Evolutionary conservation across 305 asterid genomes (phyloP).

Genomic region (Nicotiana rustica): DNA sequence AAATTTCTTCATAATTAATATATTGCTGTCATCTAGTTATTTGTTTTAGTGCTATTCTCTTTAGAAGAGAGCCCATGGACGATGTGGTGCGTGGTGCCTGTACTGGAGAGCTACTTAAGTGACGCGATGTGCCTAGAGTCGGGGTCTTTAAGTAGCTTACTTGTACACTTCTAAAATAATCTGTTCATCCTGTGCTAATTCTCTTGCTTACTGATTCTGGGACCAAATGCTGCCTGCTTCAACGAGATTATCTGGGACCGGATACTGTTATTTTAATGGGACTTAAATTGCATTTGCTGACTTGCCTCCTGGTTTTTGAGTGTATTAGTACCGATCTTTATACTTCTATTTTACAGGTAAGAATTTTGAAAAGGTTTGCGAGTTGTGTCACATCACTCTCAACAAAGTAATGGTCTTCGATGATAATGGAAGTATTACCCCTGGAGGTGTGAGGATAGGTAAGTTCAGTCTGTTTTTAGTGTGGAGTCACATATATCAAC

Average conservation of each 20-base stretch:
- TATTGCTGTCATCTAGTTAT: neutral
- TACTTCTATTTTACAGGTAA: conserved; percentile 56
- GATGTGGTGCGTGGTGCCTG: neutral
- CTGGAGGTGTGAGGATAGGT: conserved; percentile 90
- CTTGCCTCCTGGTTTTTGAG: neutral
- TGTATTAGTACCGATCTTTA: neutral
- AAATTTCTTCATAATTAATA: neutral
- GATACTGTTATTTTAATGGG: neutral
- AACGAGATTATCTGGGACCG: neutral
- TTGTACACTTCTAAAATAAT: neutral
- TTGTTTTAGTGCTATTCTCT: neutral
- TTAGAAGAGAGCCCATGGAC: neutral
- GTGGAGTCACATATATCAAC: neutral
- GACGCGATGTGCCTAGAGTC: neutral
- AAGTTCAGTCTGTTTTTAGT: conserved; percentile 36
- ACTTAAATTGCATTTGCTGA: neutral
- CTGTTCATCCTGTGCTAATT: neutral
- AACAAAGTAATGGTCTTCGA: conserved; percentile 79
- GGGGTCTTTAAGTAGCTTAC: neutral
- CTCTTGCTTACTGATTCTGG: neutral
- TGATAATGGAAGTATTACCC: conserved; percentile 75
- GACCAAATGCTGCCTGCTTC: neutral
- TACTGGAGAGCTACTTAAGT: neutral
- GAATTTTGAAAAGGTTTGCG: conserved; percentile 81
- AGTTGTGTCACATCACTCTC: conserved; percentile 78